Base-by-base conservation (phyloP, 257 asterid species). In the Pogostemon cablin region DNA sequence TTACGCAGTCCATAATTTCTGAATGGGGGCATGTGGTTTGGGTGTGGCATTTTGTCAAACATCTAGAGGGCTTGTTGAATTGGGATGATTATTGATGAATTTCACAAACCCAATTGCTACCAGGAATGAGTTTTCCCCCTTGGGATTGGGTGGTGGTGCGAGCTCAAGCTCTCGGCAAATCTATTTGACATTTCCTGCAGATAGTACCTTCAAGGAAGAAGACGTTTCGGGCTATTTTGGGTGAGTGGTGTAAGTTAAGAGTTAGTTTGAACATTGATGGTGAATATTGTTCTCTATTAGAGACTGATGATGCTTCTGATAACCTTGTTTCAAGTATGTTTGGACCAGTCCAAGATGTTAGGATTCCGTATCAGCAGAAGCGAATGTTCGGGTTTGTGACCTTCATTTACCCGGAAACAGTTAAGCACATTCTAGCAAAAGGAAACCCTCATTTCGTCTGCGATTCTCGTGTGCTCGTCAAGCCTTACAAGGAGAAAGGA, bases 381-480 rank as follows among this genome's bases (percentile, higher is more conserved):
- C 79, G 99, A 3, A 95, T 95, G 99, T 95, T 95, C 62, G 99
- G 99, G 6, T 95, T 95, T 71, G 99, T 95, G 54, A 89, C 99
- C 0, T 91, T 95, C 75, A 80, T 84, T 61, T 92, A 84, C 43
- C 81, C 98, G 0, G 99, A 95, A 69, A 95, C 99, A 0, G 99
- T 95, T 62, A 92, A 92, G 83, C 91, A 78, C 78, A 95, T 95
- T 66, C 78, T 95, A 73, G 96, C 96, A 0, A 95, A 95, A 75
- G 98, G 98, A 58, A 95, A 95, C 72, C 99, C 98, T 2, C 99
- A 95, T 87, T 95, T 95, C 11, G 97, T 95, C 44, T 95, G 99
- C 25, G 98, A 95, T 80, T 95, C 96, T 39, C 96, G 99, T 0
- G 99, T 95, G 79, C 99, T 95, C 4, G 99, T 95, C 52, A 95